Evolutionary conservation across 2,329 filamentous ascomycete genomes (phyloP).

Genomic region (Massarina eburnea): DNA sequence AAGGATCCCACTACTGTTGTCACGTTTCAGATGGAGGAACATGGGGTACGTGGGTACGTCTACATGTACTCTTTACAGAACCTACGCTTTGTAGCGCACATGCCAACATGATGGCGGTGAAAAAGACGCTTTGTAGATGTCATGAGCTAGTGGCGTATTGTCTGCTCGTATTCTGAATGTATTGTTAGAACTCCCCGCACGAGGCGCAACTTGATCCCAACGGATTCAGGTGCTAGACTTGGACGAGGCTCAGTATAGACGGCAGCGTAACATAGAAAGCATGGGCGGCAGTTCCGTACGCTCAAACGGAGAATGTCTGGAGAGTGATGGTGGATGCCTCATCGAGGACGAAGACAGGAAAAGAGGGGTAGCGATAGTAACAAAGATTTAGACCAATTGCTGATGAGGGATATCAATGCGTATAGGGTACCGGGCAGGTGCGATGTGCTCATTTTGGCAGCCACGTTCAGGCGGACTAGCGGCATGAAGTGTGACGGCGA

Average conservation of each 20-base stretch:
- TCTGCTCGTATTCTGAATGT: not conserved
- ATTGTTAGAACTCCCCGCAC: not conserved
- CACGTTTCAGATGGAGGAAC: too few relatives aligned
- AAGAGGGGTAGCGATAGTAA: conserved; percentile 7
- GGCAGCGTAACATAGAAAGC: not conserved
- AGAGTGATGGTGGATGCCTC: conserved; percentile 1
- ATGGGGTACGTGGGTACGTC: too few relatives aligned
- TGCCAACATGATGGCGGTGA: not conserved
- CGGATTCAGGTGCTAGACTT: not conserved
- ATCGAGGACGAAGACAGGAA: not conserved
- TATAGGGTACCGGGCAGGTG: conserved; percentile 11
- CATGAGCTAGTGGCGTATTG: not conserved
- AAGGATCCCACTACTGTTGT: too few relatives aligned
- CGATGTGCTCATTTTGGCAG: conserved; percentile 5
- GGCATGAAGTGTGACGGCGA: conserved; percentile 12
- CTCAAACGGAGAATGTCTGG: conserved; percentile 16
- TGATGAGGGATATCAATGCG: conserved; percentile 10
- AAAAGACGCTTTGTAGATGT: not conserved
- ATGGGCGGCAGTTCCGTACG: conserved; percentile 5
- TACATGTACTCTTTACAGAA: too few relatives aligned
- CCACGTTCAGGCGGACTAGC: conserved; percentile 5
- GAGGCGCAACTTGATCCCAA: not conserved
- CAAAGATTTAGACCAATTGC: conserved; percentile 3
- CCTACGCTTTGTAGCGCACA: not conserved
- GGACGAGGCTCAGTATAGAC: not conserved